These are phyloP conservation scores for Cucumis sativus DNA, from an alignment of 306 rosid species.

Conservation along the genomic window Cucumber_9930_V3 NC_026655.2:6614501-6615000, in stretches of 20 bases:
- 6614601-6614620: background rate
- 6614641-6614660: background rate
- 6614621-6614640: background rate
- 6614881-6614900: background rate
- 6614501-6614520: background rate
- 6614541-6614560: background rate
- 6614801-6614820: background rate
- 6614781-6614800: background rate
- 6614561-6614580: background rate
- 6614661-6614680: background rate
- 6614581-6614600: background rate
- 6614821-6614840: slow-evolving; percentile 7
- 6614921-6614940: background rate
- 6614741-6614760: background rate
- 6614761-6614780: slow-evolving; percentile 1
- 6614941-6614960: background rate
- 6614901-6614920: background rate
- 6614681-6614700: background rate
- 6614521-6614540: too few species aligned
- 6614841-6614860: slow-evolving; percentile 18
- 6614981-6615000: background rate
- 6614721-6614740: background rate
- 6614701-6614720: background rate
- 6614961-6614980: slow-evolving; percentile 5
- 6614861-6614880: slow-evolving; percentile 14